Conservation (phyloP, 1,139 yeast species). For the Hanseniaspora gamundiae region DNA sequence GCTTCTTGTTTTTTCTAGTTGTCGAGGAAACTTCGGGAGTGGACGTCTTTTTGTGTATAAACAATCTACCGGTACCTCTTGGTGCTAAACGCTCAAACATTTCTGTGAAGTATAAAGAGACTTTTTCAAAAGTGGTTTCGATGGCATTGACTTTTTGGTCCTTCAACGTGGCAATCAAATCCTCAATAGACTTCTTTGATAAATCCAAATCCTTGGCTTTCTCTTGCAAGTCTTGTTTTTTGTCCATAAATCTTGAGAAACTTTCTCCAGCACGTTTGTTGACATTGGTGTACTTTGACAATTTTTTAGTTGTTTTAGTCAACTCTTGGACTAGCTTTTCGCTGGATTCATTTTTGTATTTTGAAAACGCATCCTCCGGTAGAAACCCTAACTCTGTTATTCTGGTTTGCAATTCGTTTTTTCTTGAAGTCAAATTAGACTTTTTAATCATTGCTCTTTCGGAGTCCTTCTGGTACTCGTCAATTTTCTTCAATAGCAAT, state of each 20-base stretch:
- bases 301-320: conserved; percentile 42
- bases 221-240: conserved; percentile 50
- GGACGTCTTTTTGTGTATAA: conserved; percentile 35
- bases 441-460: conserved; percentile 59
- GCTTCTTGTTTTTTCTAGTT: conserved; percentile 22
- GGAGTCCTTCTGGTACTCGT: conserved; percentile 48
- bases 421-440: conserved; percentile 45
- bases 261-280: conserved; percentile 90
- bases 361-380: conserved; percentile 72
- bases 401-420: conserved; percentile 61
- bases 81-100: conserved; percentile 79
- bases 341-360: conserved; percentile 33
- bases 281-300: conserved; percentile 61
- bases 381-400: conserved; percentile 77
- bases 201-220: conserved; percentile 60
- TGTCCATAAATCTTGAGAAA: conserved; percentile 58
- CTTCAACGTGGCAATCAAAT: conserved; percentile 59
- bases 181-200: conserved; percentile 63
- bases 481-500: conserved; percentile 39
- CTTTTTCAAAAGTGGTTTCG: conserved; percentile 62
- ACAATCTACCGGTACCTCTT: conserved; percentile 61
- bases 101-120: conserved; percentile 58
- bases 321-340: conserved; percentile 45
- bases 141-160: conserved; percentile 78
- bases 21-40: conserved; percentile 17